Conservation (phyloP, 106 monocot genomes). For the Xerophyta viscosa region DNA sequence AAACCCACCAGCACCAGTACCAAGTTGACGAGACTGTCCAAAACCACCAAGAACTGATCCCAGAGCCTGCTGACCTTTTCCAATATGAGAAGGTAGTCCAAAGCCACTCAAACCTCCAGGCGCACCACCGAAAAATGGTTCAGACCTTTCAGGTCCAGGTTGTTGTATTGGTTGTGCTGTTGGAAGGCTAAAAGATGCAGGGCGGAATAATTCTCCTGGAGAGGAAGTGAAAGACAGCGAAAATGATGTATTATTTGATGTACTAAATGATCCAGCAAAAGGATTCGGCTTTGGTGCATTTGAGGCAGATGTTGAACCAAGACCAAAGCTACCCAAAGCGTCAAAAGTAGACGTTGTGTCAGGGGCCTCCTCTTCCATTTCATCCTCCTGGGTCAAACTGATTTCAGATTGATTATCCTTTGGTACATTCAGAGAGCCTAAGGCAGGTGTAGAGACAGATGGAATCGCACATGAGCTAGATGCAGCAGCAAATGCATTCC, state of each 20-base stretch:
- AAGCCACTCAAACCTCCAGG: constrained; percentile 69
- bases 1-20: constrained; percentile 25
- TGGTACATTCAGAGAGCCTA: constrained; percentile 7
- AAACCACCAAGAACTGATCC: constrained; percentile 90
- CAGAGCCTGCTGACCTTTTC: constrained; percentile 69
- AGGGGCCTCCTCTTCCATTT: constrained; percentile 95
- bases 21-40: constrained; percentile 75
- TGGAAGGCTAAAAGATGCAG: constrained; percentile 77
- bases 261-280: constrained; percentile 60
- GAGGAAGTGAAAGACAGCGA: constrained; percentile 34
- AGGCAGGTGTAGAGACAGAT: not conserved
- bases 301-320: constrained; percentile 38
- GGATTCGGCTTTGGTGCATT: constrained; percentile 59
- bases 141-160: constrained; percentile 28
- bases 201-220: constrained; percentile 69
- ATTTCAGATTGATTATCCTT: constrained; percentile 25
- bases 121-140: constrained; percentile 21
- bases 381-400: constrained; percentile 59
- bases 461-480: constrained; percentile 5
- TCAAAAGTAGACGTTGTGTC: constrained; percentile 34
- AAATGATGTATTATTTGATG: constrained; percentile 21
- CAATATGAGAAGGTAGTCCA: constrained; percentile 75
- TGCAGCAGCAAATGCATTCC: constrained; percentile 1
- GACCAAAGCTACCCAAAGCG: constrained; percentile 52
- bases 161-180: constrained; percentile 45